These are phyloP conservation scores for Penicillium herquei DNA, from an alignment of 495 filamentous ascomycete species.

Conservation along the genomic window DNA sequence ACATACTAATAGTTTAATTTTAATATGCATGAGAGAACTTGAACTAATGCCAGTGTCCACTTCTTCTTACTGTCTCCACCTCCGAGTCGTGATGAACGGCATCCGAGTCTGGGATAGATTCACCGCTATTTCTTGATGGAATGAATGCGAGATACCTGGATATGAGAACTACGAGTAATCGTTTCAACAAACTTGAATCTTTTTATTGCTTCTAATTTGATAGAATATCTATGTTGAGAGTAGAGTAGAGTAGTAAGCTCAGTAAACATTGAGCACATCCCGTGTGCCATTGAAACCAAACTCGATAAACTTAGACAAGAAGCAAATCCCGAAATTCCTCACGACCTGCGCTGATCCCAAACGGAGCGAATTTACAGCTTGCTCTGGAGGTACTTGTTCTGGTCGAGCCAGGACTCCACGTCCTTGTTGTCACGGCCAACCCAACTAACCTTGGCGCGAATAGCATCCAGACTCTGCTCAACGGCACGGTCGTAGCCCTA, in stretches of 20 bases:
- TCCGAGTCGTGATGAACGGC: too few relatives aligned
- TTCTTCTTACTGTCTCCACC: too few relatives aligned
- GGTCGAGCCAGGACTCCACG: constrained; percentile 59
- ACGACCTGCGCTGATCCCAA: background rate
- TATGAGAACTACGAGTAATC: too few relatives aligned
- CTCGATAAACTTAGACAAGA: background rate
- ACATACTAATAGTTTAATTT: too few relatives aligned
- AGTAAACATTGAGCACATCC: constrained; percentile 2
- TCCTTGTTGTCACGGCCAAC: constrained; percentile 59
- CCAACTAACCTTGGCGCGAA: constrained; percentile 61
- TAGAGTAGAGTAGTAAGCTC: background rate
- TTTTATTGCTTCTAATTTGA: too few relatives aligned
- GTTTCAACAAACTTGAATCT: too few relatives aligned
- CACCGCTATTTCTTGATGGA: too few relatives aligned
- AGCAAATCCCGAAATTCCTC: background rate
- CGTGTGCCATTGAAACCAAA: background rate
- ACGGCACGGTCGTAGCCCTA: constrained; percentile 59
- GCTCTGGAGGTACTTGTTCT: constrained; percentile 52
- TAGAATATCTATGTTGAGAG: too few relatives aligned
- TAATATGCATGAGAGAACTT: too few relatives aligned
- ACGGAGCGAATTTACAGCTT: constrained; percentile 36
- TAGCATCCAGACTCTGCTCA: constrained; percentile 59
- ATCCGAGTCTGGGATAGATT: too few relatives aligned
- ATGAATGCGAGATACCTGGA: too few relatives aligned
- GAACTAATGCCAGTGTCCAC: too few relatives aligned